Evolutionary conservation across 2,329 filamentous ascomycete genomes (phyloP), one percentile per base, ranked within the genome.

Genomic region (Lasiodiplodia theobromae): DNA sequence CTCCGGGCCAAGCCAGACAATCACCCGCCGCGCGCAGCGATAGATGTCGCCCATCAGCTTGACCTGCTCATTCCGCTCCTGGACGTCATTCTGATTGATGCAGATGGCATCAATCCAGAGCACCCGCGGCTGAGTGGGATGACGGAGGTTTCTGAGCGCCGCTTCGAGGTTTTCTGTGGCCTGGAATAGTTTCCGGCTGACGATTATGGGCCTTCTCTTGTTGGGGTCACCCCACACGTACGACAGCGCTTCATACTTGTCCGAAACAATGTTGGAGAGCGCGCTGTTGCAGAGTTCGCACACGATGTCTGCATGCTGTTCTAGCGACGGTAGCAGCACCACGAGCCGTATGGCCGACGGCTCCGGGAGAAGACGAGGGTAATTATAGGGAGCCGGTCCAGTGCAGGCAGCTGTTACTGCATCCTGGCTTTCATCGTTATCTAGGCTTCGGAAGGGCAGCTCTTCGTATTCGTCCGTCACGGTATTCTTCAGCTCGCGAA

Each of bases 81-180:
- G 54, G 21, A 66, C 37, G 52, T 77, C 69, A 3, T 70, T 47
- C 52, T 78, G 76, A 66, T 79, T 72, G 57, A 80, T 79, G 67
- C 78, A 80, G 2, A 81, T 68, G 18, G 71, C 73, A 71, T 81
- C 79, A n/a, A 78, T 74, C 80, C 78, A 82, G 8, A 82, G 11
- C 11, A 52, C 57, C 16, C 66, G 51, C 12, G 31, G 53, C 54
- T 60, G n/a, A 44, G 14, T 28, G 3, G 3, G 25, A 14, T 60
- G 23, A 31, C 69, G 68, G 23, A 72, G 52, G 10, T 62, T 54
- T 16, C 58, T 40, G 18, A 72, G 54, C 14, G 68, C 68, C 16
- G 28, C 11, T 16, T 57, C 44, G 2, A 70, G 66, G 37, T 69
- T 58, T 10, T 66, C 65, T 25, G 51, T 44, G 23, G 66, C 69